These are phyloP conservation scores for Pseudognaphalium luteoalbum DNA, from an alignment of 129 eudicot genomes.

Conservation along the genomic window DNA sequence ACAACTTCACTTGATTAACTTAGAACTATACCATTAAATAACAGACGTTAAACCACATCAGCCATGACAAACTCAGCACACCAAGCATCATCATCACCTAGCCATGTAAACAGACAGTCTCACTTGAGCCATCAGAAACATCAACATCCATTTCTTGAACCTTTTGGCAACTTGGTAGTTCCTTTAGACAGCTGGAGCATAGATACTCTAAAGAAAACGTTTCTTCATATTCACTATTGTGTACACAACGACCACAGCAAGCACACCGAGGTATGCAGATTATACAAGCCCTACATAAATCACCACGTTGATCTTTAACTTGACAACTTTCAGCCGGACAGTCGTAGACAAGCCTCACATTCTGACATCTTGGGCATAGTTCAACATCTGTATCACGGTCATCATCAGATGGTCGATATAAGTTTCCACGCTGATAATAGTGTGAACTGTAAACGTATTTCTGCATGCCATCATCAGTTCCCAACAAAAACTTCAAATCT, in stretches of 20 bases:
- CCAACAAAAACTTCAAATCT: slow-evolving; percentile 57
- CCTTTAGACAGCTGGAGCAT: slow-evolving; percentile 59
- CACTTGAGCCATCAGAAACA: neutral
- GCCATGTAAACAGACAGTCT: neutral
- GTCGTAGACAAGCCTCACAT: slow-evolving; percentile 76
- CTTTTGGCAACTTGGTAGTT: slow-evolving; percentile 36
- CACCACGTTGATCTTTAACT: slow-evolving; percentile 37
- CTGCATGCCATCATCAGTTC: slow-evolving; percentile 27
- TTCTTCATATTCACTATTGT: slow-evolving; percentile 62
- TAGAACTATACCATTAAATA: neutral
- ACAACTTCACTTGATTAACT: neutral
- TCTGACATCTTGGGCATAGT: slow-evolving; percentile 72
- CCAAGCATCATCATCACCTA: neutral
- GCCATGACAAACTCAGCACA: slow-evolving; percentile 4
- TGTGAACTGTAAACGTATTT: slow-evolving; percentile 39
- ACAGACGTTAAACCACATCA: slow-evolving; percentile 13
- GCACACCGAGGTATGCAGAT: slow-evolving; percentile 76
- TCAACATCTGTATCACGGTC: slow-evolving; percentile 79
- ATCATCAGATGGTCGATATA: slow-evolving; percentile 55
- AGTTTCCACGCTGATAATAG: slow-evolving; percentile 53
- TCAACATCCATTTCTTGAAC: slow-evolving; percentile 26
- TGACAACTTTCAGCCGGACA: slow-evolving; percentile 69
- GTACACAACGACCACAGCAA: slow-evolving; percentile 71
- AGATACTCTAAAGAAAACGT: slow-evolving; percentile 59
- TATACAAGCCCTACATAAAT: slow-evolving; percentile 74